Base-by-base conservation (phyloP, 1,284 basidiomycete genomes). In the Cutaneotrichosporon sp. region DNA sequence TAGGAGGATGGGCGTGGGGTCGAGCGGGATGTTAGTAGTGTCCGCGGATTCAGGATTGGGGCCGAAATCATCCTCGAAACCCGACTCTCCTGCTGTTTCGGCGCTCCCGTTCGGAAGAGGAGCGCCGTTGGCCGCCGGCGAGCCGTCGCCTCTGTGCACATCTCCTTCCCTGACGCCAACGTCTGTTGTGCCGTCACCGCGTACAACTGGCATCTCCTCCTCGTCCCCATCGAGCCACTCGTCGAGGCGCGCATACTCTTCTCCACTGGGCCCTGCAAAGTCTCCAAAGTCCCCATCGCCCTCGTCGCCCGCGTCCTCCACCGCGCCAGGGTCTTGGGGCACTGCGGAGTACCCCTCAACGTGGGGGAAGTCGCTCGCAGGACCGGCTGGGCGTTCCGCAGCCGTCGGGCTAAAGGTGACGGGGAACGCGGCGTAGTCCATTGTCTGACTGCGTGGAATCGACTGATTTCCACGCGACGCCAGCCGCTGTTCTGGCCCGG, bases 1-100 rank as follows among this genome's bases (percentile, higher is more conserved):
- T 11, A 68, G 41, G 2, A 73, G 56, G 11, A 73, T 41, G 8
- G 71, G 67, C 16, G 71, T 71, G 0, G 71, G 71, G 52, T 73
- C 71, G 14, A 70, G 53, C 3, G 65, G 55, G 14, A 57, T 24
- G 11, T 20, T n/a, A n/a, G n/a, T 22, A 8, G 17, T 12, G 12
- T 11, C 39, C n/a, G 17, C 32, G 19, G 33, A 11, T 24, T 26
- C 22, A 17, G 43, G 16, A 20, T 50, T 9, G 50, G 62, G 38
- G 51, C 61, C 54, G 48, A 54, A 71, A 51, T 71, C 64, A 54
- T 69, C 67, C 32, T 69, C 67, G 52, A 70, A 70, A 10, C 26
- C 27, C 12, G 57, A 55, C n/a, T 24, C 16, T 51, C 16, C 14
- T 9, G 29, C 29, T 31, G 29, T 31, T 31, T 31, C 29, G 48